Conservation (phyloP, 805 yeast species). For the Myxozyma mucilagina region DNA sequence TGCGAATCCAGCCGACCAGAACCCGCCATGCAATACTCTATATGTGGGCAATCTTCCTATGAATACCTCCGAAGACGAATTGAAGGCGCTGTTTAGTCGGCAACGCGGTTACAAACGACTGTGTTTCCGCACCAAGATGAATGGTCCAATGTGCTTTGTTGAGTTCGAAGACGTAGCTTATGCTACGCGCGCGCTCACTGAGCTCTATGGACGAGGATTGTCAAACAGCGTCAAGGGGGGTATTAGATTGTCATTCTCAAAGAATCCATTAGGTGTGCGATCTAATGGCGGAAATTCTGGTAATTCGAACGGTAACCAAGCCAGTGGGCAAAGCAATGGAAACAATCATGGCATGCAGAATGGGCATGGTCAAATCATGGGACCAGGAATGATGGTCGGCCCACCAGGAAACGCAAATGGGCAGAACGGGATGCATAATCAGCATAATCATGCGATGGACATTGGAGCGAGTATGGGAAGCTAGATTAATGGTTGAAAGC, state of each 20-base stretch:
- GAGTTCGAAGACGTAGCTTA: slow-evolving; percentile 94
- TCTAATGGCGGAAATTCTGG: slow-evolving; percentile 51
- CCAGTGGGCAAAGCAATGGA: slow-evolving; percentile 6
- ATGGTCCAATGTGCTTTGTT: slow-evolving; percentile 98
- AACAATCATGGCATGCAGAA: neutral
- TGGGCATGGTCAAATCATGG: too few species aligned
- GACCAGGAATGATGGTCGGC: neutral
- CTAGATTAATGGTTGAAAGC: neutral
- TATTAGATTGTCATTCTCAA: slow-evolving; percentile 87
- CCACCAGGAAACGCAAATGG: neutral
- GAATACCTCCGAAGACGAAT: slow-evolving; percentile 91
- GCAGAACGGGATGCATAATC: neutral
- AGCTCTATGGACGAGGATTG: slow-evolving; percentile 86
- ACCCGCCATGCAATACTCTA: slow-evolving; percentile 96
- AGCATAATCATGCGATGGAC: slow-evolving; percentile 10
- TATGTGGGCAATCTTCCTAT: slow-evolving; percentile 98
- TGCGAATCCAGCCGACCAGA: slow-evolving; percentile 98
- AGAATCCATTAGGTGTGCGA: slow-evolving; percentile 95
- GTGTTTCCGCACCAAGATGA: slow-evolving; percentile 81
- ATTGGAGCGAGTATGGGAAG: slow-evolving; percentile 16
- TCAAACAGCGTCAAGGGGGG: slow-evolving; percentile 93
- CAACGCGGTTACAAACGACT: slow-evolving; percentile 92
- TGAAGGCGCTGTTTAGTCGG: slow-evolving; percentile 79
- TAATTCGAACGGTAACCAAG: slow-evolving; percentile 26
- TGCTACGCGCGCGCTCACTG: slow-evolving; percentile 93